phyloP scores from a whole-genome alignment of 805 yeast species.

The Yarrowia sp. region DNA sequence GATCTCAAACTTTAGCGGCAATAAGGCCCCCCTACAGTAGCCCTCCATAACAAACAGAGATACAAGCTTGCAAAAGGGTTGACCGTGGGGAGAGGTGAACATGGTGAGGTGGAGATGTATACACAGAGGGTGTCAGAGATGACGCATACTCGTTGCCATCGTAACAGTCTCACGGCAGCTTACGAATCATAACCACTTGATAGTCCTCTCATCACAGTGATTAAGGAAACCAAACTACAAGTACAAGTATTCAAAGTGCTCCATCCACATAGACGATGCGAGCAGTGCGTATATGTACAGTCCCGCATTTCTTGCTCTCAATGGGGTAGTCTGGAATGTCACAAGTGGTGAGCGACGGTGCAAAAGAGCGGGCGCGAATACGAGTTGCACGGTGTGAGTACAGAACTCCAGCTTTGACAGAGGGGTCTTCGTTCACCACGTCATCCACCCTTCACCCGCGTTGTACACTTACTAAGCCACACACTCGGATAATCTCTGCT shows the following conservation, averaged over 20 bases:
- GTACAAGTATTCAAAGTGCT: background rate
- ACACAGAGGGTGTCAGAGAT: too few relatives aligned
- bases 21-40: background rate
- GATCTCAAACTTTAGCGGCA: background rate
- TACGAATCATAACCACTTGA: too few relatives aligned
- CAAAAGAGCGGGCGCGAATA: too few relatives aligned
- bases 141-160: too few relatives aligned
- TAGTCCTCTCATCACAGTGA: too few relatives aligned
- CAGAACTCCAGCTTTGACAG: too few relatives aligned
- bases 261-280: conserved; percentile 12
- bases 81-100: too few relatives aligned
- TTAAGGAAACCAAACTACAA: conserved; percentile 7
- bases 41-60: background rate
- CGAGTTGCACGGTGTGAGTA: background rate
- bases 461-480: too few relatives aligned
- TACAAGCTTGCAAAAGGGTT: background rate
- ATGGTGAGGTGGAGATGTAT: too few relatives aligned
- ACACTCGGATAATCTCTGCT: background rate
- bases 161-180: too few relatives aligned
- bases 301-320: conserved; percentile 29
- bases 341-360: background rate
- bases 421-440: too few relatives aligned
- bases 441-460: too few relatives aligned
- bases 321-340: conserved; percentile 21
- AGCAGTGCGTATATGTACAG: background rate